Evolutionary conservation across 1,284 basidiomycete species (phyloP).

Genomic region (Ceratobasidium sp.): DNA sequence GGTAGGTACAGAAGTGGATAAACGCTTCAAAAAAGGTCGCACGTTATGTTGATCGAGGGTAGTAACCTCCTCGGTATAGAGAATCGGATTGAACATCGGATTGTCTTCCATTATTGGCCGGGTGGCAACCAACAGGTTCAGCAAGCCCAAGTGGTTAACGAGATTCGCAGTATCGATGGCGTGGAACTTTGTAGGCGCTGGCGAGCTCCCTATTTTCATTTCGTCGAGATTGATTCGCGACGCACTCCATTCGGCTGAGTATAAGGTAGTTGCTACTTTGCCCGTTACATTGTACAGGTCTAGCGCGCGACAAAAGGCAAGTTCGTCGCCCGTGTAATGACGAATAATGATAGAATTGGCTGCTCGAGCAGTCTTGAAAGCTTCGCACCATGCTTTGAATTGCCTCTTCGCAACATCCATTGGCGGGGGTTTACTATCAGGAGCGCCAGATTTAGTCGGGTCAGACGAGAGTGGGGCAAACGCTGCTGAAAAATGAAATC

Average conservation of each 20-base stretch:
- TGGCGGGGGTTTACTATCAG: neutral
- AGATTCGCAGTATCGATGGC: slow-evolving; percentile 26
- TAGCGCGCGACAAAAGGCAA: slow-evolving; percentile 19
- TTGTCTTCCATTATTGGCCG: neutral
- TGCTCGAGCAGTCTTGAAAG: neutral
- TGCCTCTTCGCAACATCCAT: slow-evolving; percentile 18
- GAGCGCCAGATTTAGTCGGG: neutral
- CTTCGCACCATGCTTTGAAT: slow-evolving; percentile 4
- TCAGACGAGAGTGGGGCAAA: slow-evolving; percentile 45
- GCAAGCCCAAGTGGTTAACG: neutral
- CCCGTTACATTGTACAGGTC: neutral
- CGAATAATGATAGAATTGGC: neutral
- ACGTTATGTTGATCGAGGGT: neutral
- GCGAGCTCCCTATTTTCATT: neutral
- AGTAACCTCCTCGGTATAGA: slow-evolving; percentile 20
- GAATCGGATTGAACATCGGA: neutral
- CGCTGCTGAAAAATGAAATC: slow-evolving; percentile 58
- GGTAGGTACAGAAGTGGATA: neutral
- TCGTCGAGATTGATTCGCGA: slow-evolving; percentile 6
- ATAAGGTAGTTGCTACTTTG: neutral
- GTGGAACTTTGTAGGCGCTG: neutral
- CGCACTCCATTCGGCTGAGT: neutral
- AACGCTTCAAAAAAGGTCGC: neutral
- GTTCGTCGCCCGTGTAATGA: neutral
- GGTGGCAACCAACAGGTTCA: neutral